Percentiles rank a stretch among this genome's conserved stretches.
phyloP scores from a whole-genome alignment of 306 rosid species.

The Vigna radiata region DNA sequence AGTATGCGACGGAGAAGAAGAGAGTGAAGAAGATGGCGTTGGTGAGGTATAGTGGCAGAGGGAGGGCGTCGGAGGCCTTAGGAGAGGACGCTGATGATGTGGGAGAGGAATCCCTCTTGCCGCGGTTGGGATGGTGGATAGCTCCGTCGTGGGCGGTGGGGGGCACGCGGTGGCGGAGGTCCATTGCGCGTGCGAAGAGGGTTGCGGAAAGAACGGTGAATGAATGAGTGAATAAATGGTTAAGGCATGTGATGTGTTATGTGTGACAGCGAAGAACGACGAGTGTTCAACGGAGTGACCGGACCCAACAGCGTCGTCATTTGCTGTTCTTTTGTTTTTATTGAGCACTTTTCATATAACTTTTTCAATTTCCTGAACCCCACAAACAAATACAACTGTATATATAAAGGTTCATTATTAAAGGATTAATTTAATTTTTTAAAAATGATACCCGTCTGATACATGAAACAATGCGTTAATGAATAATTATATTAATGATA shows the following conservation, averaged over 20 bases:
- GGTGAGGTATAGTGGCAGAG: constrained; percentile 66
- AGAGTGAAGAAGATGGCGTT: constrained; percentile 75
- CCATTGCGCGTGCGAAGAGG: constrained; percentile 34
- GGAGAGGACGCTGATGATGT: neutral
- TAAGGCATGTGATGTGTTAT: neutral
- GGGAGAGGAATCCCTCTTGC: constrained; percentile 14
- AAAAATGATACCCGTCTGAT: too few relatives aligned
- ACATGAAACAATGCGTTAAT: too few relatives aligned
- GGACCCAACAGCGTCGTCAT: neutral
- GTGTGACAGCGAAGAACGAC: constrained; percentile 34
- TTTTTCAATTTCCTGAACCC: too few relatives aligned
- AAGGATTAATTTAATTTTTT: too few relatives aligned
- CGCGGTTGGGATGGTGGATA: neutral
- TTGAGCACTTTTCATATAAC: too few relatives aligned
- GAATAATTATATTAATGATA: too few relatives aligned
- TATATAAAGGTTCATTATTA: too few relatives aligned
- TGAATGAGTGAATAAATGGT: neutral
- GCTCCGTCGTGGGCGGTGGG: neutral
- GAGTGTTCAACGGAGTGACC: neutral
- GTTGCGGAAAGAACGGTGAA: neutral
- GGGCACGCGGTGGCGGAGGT: constrained; percentile 46
- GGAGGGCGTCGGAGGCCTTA: constrained; percentile 70
- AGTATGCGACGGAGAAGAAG: constrained; percentile 75
- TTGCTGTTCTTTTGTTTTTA: neutral
- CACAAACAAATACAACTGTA: too few relatives aligned